These are phyloP conservation scores for Phylloporus scabripes DNA, from an alignment of 768 basidiomycete species.

Conservation along the genomic window DNA sequence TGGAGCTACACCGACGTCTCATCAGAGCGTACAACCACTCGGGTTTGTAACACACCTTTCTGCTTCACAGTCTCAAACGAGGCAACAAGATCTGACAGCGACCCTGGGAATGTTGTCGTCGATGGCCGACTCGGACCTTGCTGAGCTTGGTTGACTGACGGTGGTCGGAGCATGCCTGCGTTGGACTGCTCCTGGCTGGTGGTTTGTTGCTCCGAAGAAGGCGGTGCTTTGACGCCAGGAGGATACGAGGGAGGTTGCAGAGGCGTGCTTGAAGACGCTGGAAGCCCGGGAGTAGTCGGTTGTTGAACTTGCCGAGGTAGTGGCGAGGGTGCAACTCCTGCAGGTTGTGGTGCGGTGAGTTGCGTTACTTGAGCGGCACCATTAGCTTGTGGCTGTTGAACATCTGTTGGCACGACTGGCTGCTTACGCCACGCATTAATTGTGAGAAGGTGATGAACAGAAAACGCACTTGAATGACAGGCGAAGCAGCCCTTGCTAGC, in stretches of 20 bases:
- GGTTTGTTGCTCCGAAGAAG: conserved; percentile 37
- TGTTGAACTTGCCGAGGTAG: conserved; percentile 47
- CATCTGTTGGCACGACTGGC: conserved; percentile 35
- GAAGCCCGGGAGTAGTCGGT: conserved; percentile 25
- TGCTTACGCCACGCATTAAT: conserved; percentile 24
- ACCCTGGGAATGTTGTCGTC: conserved; percentile 66
- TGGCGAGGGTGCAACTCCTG: conserved; percentile 40
- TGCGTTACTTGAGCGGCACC: conserved; percentile 26
- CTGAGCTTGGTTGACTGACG: conserved; percentile 47
- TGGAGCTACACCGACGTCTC: conserved; percentile 44
- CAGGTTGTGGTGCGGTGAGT: conserved; percentile 27
- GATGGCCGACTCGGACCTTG: conserved; percentile 36
- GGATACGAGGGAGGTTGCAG: conserved; percentile 51
- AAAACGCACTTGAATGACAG: conserved; percentile 38
- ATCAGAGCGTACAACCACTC: background rate
- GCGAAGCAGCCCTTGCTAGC: conserved; percentile 38
- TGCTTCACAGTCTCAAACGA: conserved; percentile 97
- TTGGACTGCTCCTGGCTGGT: conserved; percentile 30
- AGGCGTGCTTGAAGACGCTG: conserved; percentile 10
- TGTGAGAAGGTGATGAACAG: conserved; percentile 3
- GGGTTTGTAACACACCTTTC: conserved; percentile 58
- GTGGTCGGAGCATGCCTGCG: conserved; percentile 45
- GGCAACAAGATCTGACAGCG: conserved; percentile 85
- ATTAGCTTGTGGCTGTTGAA: conserved; percentile 36
- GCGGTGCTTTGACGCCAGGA: conserved; percentile 59